These are phyloP conservation scores for Striga asiatica DNA, from an alignment of 257 asterid genomes.

Conservation along the genomic window DNA sequence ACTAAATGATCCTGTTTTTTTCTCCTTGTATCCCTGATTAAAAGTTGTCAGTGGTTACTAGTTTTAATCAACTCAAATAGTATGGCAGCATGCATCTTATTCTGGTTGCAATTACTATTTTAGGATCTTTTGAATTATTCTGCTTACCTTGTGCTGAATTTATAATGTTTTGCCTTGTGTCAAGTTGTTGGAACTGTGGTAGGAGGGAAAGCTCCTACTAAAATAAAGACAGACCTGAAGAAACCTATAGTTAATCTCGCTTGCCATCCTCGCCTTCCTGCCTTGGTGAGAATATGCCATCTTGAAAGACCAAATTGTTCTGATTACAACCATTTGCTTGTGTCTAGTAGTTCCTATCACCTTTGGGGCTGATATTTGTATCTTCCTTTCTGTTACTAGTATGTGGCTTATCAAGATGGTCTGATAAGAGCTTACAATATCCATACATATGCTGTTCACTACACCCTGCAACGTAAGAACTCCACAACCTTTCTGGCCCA, in stretches of 20 bases:
- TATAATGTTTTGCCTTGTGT: slow-evolving; percentile 18
- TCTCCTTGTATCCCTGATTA: no score
- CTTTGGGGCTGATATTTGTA: slow-evolving; percentile 16
- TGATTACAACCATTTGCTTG: not conserved
- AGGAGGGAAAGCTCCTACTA: slow-evolving; percentile 97
- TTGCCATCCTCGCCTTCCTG: slow-evolving; percentile 99
- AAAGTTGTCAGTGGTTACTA: no score
- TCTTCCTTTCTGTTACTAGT: slow-evolving; percentile 43
- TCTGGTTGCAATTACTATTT: not conserved
- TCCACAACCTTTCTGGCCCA: slow-evolving; percentile 7
- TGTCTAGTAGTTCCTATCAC: slow-evolving; percentile 11
- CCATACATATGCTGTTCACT: slow-evolving; percentile 82
- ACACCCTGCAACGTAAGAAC: slow-evolving; percentile 89
- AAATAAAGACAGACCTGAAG: slow-evolving; percentile 97
- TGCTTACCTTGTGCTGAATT: slow-evolving; percentile 18
- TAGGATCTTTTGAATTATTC: slow-evolving; percentile 1
- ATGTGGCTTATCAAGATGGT: slow-evolving; percentile 98
- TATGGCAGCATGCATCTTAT: not conserved
- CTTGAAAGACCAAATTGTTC: not conserved
- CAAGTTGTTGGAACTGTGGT: slow-evolving; percentile 95
- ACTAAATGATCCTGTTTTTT: no score
- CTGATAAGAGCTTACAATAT: slow-evolving; percentile 93
- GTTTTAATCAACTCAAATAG: not conserved
- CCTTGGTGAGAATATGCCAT: slow-evolving; percentile 48
- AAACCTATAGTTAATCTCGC: slow-evolving; percentile 96